A percentile compares a stretch with the other conserved stretches of the same genome.
Conservation (phyloP, 306 rosid genomes). For the Vicia villosa region DNA sequence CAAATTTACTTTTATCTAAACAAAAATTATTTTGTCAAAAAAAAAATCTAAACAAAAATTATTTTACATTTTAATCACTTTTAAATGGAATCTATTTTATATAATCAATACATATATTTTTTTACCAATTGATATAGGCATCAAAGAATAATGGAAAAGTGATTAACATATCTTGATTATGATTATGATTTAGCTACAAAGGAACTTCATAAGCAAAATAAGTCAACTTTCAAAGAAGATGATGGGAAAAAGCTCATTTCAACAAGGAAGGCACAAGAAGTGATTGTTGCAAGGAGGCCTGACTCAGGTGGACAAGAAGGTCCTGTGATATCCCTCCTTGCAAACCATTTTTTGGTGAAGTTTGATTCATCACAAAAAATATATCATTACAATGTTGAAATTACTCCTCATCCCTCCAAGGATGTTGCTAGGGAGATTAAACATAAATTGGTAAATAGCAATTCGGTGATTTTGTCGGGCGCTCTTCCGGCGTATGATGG, state of each 20-base stretch:
- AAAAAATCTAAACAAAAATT: too few species aligned
- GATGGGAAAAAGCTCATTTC: conserved; percentile 50
- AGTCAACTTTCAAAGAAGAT: conserved; percentile 47
- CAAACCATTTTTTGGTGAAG: conserved; percentile 86
- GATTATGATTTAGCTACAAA: conserved; percentile 47
- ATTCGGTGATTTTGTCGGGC: conserved; percentile 65
- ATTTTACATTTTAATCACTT: too few species aligned
- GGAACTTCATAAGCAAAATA: conserved; percentile 51
- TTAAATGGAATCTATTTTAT: too few species aligned
- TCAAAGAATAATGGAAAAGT: too few species aligned
- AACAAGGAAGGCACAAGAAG: conserved; percentile 52
- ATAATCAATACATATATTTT: too few species aligned
- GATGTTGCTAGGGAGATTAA: conserved; percentile 78
- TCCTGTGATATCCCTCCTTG: conserved; percentile 70
- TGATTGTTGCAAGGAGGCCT: conserved; percentile 83
- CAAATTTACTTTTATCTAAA: too few species aligned
- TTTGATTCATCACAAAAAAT: conserved; percentile 72
- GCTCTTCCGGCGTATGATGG: conserved; percentile 93
- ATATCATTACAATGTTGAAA: conserved; percentile 94
- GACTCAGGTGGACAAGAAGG: conserved; percentile 98
- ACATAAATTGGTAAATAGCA: conserved; percentile 69
- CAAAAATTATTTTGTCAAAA: too few species aligned
- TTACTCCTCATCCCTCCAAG: conserved; percentile 87
- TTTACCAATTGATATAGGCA: too few species aligned
- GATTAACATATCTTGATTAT: conserved; percentile 39